A percentile compares a stretch with the other conserved stretches of the same genome.
Evolutionary conservation across 2,329 filamentous ascomycete genomes (phyloP).

Genomic region (Lecanicillium sp.): DNA sequence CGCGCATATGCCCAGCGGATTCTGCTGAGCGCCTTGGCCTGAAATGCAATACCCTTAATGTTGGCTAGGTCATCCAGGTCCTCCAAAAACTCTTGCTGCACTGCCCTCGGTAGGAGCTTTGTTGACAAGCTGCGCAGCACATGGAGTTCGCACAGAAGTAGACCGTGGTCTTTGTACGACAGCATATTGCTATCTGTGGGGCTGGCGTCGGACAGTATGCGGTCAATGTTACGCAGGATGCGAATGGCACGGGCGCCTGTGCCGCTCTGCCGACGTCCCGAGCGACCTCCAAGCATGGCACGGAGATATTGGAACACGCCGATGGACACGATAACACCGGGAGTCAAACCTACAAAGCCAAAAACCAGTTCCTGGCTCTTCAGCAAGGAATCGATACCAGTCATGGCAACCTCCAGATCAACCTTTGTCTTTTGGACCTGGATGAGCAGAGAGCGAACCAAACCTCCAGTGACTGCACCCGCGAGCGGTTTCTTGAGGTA

Average conservation of each 20-base stretch:
- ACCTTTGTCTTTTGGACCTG: constrained; percentile 99
- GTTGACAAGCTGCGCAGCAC: constrained; percentile 59
- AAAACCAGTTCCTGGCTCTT: constrained; percentile 97
- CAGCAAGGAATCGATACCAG: constrained; percentile 86
- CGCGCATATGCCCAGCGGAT: constrained; percentile 87
- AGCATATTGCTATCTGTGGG: constrained; percentile 68
- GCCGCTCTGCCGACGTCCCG: constrained; percentile 58
- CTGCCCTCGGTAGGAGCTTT: constrained; percentile 62
- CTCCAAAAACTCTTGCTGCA: constrained; percentile 80
- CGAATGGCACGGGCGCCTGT: constrained; percentile 67
- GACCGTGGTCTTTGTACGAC: constrained; percentile 86
- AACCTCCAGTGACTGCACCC: constrained; percentile 77
- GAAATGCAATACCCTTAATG: constrained; percentile 69
- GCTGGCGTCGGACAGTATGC: constrained; percentile 64
- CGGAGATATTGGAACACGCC: constrained; percentile 67
- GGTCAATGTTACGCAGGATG: constrained; percentile 81
- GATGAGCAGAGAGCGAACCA: constrained; percentile 85
- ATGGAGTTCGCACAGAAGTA: constrained; percentile 86
- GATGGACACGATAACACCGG: constrained; percentile 81
- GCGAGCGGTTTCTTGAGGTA: constrained; percentile 77
- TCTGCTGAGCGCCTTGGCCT: constrained; percentile 72
- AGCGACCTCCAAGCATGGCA: constrained; percentile 62
- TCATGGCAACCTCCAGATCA: constrained; percentile 92
- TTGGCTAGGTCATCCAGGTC: constrained; percentile 84
- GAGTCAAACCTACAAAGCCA: constrained; percentile 91